Evolutionary conservation across 1,284 basidiomycete genomes (phyloP), one percentile per base, ranked within the genome.

Genomic region (Rhodotorula sp.): DNA sequence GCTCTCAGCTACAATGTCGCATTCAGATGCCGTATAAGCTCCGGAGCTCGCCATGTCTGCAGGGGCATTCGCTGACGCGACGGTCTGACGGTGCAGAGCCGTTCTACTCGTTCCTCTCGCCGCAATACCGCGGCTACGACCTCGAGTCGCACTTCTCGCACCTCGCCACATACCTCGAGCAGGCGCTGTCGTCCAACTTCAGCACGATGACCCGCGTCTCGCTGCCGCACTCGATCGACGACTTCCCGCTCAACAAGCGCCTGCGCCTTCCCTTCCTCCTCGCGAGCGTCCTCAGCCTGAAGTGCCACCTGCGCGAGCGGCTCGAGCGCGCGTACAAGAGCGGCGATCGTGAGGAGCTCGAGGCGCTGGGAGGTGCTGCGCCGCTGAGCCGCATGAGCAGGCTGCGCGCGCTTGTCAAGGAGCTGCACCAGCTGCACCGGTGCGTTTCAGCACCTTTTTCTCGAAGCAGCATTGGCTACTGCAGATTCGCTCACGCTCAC

Each of bases 381-480:
- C 27, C 41, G 14, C 45, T 61, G 16, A 77, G 73, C 54, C 53
- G 78, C 21, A 70, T 78, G 64, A 73, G 72, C 48, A 61, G 74
- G 19, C 58, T 80, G 46, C 52, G 75, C 25, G 42, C 27, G 41
- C 64, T 79, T 14, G 74, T 80, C 1, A 74, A 77, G 49, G 66
- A 74, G 42, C 62, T 81, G 64, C 80, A 80, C 69, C 68, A 61
- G 23, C 77, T 80, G 25, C 81, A 82, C 66, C 76, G 81, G 41
- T 75, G 74, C 56, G 80, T 69, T 59, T 27, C 2, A 8, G 14
- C 53, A 27, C 14, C 14, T 7, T 14, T 27, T 17, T 54, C 16
- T 7, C 19, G 25, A 25, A 4, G 23, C 5, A 21, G 21, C 49
- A 8, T n/a, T 8, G 3, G 23, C 49, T 16, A 21, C 8, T 23